Evolutionary conservation across 2,329 filamentous ascomycete genomes (phyloP).

Genomic region (Microcyclospora tardicrescens): DNA sequence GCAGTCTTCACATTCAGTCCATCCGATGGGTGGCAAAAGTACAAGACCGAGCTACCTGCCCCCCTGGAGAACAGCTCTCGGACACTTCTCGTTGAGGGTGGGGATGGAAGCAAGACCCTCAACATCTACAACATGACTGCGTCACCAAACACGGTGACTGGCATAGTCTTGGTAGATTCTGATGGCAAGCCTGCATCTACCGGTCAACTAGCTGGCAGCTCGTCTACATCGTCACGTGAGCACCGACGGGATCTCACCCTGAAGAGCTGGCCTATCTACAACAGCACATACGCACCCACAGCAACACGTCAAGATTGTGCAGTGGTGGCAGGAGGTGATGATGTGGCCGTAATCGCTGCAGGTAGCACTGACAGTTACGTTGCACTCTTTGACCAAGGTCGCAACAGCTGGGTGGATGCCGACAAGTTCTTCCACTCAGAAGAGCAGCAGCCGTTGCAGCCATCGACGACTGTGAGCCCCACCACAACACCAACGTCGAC

Average conservation of each 20-base stretch:
- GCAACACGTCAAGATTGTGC: conserved; percentile 55
- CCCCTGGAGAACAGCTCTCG: conserved; percentile 18
- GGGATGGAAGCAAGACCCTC: conserved; percentile 65
- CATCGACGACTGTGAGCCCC: conserved; percentile 16
- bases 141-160: conserved; percentile 62
- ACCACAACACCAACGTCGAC: conserved; percentile 23
- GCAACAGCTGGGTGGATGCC: conserved; percentile 69
- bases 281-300: conserved; percentile 57
- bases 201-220: conserved; percentile 34
- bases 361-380: conserved; percentile 56
- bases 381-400: conserved; percentile 60
- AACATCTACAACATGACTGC: conserved; percentile 63
- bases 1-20: conserved; percentile 61
- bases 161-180: conserved; percentile 52
- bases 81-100: conserved; percentile 53
- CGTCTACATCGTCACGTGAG: conserved; percentile 20
- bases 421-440: conserved; percentile 46
- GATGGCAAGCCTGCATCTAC: conserved; percentile 40
- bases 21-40: conserved; percentile 50
- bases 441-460: conserved; percentile 22
- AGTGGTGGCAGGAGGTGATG: conserved; percentile 52
- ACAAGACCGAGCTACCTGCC: conserved; percentile 49
- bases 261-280: conserved; percentile 64
- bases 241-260: conserved; percentile 43
- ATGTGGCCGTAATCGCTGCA: conserved; percentile 65